Evolutionary conservation across 768 basidiomycete species (phyloP), one percentile per base, ranked within the genome.

Genomic region (Lactifluus rugatus): DNA sequence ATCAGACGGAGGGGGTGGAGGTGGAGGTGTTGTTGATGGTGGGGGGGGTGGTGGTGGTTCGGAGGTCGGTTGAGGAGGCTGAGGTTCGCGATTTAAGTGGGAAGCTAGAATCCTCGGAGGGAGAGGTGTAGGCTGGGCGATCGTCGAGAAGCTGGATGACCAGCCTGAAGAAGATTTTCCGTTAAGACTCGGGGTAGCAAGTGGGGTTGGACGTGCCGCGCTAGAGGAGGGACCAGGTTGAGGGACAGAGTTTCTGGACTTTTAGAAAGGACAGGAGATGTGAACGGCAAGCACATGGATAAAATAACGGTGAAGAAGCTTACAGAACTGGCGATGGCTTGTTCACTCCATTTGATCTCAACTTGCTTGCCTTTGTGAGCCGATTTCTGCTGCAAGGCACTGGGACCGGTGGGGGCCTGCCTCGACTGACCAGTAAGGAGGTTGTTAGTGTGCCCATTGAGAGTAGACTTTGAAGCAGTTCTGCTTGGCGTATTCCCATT

Each of bases 301-400:
- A 49, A 48, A 56, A 45, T 46, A 41, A n/a, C 66, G 23, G 42
- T 2, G 41, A 55, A 52, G 41, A 31, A 17, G 66, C 70, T 62
- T 57, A 73, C 74, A 25, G 58, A 64, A 64, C 70, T 74, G 56
- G 70, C 66, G 54, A 67, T 67, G 45, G 70, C 61, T 34, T 63
- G 59, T 44, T 67, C 63, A 25, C 60, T 56, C 70, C 70, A 72
- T 52, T 65, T 67, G 50, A 65, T 65, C 37, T 77, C 76, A 37
- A 66, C 69, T 56, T 76, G 72, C 60, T 77, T 77, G 14, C 76
- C 74, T 64, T 77, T 77, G 65, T 72, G 70, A 48, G 69, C 54
- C 52, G 62, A 64, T 65, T 70, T 68, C 54, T 54, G 62, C 45
- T 61, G 63, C 58, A 62, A 36, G 26, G 65, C 66, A 52, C 68